phyloP scores from a whole-genome alignment of 169 alveolate species.

The Eimeria sp. region DNA sequence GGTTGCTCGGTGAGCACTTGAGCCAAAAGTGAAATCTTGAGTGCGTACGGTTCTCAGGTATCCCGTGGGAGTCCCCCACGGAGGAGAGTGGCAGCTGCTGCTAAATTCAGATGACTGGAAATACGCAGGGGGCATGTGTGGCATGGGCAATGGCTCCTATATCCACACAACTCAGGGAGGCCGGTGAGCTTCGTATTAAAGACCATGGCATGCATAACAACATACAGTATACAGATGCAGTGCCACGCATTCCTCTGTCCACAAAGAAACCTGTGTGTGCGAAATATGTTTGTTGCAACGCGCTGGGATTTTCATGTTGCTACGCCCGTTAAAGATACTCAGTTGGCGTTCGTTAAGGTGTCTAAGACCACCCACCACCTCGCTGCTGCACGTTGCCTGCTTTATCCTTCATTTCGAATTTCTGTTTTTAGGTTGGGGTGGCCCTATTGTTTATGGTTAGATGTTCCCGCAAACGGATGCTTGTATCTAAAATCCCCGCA shows the following conservation, averaged over 20 bases:
- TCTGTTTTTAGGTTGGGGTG: constrained; percentile 84
- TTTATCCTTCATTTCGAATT: not conserved
- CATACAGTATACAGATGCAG: not conserved
- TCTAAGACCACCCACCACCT: not conserved
- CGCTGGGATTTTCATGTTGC: not conserved
- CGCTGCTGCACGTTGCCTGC: not conserved
- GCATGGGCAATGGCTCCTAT: constrained; percentile 83
- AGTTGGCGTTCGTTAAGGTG: not conserved
- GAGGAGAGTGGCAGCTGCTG: constrained; percentile 87
- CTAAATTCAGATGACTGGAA: constrained; percentile 88
- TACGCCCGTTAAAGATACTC: not conserved
- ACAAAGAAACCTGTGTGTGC: not conserved
- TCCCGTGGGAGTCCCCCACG: constrained; percentile 88
- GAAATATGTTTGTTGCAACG: not conserved
- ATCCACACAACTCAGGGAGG: constrained; percentile 87
- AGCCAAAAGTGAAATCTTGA: not conserved
- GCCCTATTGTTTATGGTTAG: constrained; percentile 87
- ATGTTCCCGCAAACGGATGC: constrained; percentile 86
- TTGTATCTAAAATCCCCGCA: constrained; percentile 82
- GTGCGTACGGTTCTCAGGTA: constrained; percentile 70
- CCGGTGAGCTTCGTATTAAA: constrained; percentile 44
- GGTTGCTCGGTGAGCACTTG: not conserved
- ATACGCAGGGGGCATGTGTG: constrained; percentile 88
- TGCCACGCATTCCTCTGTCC: too few relatives aligned
- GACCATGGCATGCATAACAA: not conserved